Evolutionary conservation across 2,329 filamentous ascomycete species (phyloP), one percentile per base, ranked within the genome.

Genomic region (Cryphonectria radicalis): DNA sequence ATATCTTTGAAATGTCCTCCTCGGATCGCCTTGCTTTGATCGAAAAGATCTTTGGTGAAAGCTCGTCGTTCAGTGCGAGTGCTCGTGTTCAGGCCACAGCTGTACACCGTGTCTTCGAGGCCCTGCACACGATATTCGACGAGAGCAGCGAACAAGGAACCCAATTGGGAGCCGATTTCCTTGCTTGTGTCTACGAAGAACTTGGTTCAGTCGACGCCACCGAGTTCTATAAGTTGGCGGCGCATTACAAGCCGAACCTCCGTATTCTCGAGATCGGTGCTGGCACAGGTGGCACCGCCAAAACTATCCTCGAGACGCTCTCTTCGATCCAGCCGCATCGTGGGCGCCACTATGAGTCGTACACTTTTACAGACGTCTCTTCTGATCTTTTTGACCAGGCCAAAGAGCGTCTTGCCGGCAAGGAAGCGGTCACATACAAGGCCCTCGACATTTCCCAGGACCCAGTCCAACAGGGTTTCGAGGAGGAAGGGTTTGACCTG

Each of bases 221-320:
- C 1, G 19, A 22, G 4, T 65, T 69, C n/a, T 22, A 64, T 2
- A 32, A 43, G 1, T n/a, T 35, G 3, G 42, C 40, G 5, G 64
- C 40, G 4, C 63, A 57, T 37, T 32, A 35, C 8, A 55, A 64
- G 35, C 69, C 69, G 4, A 43, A 28, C 28, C 64, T 67, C 4
- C 55, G 65, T 13, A 78, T 86, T 37, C 73, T 87, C 6, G 79
- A 80, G 73, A 77, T 84, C 5, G 84, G 84, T 19, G 83, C 79
- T 4, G 84, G 84, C 0, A 84, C 81, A 0, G 84, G 83, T 0
- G 79, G 79, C 2, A 78, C 82, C 0, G 85, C 84, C 0, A 74
- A 76, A 3, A 65, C 68, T 1, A 74, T 85, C 5, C 73, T 85
- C 3, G 53, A 55, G 7, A 55, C 53, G 13, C n/a, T 55, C 11